Evolutionary conservation across 2,329 filamentous ascomycete species (phyloP).

Genomic region (Clonostachys solani): DNA sequence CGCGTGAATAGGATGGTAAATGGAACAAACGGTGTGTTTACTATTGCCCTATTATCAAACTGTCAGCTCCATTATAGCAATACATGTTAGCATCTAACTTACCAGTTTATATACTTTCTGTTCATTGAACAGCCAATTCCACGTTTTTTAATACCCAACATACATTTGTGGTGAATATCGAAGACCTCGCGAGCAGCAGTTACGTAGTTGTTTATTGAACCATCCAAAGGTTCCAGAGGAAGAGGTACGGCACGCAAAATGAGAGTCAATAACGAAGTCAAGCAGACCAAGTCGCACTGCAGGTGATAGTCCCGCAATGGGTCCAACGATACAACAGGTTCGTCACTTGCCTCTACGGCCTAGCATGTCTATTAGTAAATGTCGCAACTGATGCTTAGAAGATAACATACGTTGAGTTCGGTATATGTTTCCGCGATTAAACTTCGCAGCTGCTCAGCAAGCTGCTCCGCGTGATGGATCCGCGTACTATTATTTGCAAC

Average conservation of each 20-base stretch:
- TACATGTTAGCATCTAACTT: neutral
- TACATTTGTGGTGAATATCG: conserved; percentile 25
- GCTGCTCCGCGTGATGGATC: too few species aligned
- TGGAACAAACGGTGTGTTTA: conserved; percentile 27
- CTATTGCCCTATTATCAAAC: conserved; percentile 18
- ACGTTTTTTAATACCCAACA: conserved; percentile 13
- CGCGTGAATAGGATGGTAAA: conserved; percentile 29
- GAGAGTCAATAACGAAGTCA: conserved; percentile 23
- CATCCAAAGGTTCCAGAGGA: neutral
- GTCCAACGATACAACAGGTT: conserved; percentile 4
- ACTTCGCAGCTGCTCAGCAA: too few species aligned
- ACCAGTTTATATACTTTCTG: conserved; percentile 29
- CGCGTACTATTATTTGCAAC: too few species aligned
- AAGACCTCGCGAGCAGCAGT: conserved; percentile 22
- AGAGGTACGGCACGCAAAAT: conserved; percentile 20
- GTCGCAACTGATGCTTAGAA: too few species aligned
- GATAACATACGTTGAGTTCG: too few species aligned
- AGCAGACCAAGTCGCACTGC: conserved; percentile 24
- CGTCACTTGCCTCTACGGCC: neutral
- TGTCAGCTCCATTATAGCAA: neutral
- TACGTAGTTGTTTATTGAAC: conserved; percentile 15
- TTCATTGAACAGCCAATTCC: conserved; percentile 16
- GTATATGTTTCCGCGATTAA: too few species aligned
- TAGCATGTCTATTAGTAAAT: neutral
- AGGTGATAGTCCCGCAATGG: conserved; percentile 20